Evolutionary conservation across 331 rosid genomes (phyloP), one percentile per base, ranked within the genome.

Genomic region (Phaseolus coccineus): DNA sequence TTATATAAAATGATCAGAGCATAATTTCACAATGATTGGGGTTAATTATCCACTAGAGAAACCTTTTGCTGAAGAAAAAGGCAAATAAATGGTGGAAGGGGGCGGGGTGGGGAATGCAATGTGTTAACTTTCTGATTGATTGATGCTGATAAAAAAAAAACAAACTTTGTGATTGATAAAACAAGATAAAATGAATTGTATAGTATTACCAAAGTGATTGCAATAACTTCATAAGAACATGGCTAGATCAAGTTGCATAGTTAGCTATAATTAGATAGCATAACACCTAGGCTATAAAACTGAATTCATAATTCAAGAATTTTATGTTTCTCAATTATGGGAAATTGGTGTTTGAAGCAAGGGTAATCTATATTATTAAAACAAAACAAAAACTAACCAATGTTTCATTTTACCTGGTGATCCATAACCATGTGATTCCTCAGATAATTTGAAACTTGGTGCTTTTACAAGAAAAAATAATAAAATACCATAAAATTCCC

Each of bases 21-120:
- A 84, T 82, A 76, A 84, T 84, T 82, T 73, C 71, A 71, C 73
- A 73, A 84, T 84, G 70, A 87, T 87, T 79, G 87, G 77, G 74
- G 73, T 66, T 67, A 73, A 61, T 84, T 79, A 80, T 79, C 55
- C 83, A 62, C 81, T 4, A 9, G 63, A 77, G 48, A 80, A 52
- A 40, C 57, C 73, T 86, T 80, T 86, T 83, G 85, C 74, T n/a
- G 62, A 73, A 82, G 73, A 40, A 27, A 80, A 39, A 66, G 44
- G 52, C n/a, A 73, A 4, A 25, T 2, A 25, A 37, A 46, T 10
- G 48, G 6, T 14, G 28, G 76, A 39, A 25, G 8, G 65, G 19
- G 51, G 47, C 9, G 8, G 73, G n/a, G 24, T 27, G 61, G 51
- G 47, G 28, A 78, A 9, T 58, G 66, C 73, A 27, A 39, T 46